Evolutionary conservation across 495 filamentous ascomycete genomes (phyloP).

Genomic region (Podospora fimiseda): DNA sequence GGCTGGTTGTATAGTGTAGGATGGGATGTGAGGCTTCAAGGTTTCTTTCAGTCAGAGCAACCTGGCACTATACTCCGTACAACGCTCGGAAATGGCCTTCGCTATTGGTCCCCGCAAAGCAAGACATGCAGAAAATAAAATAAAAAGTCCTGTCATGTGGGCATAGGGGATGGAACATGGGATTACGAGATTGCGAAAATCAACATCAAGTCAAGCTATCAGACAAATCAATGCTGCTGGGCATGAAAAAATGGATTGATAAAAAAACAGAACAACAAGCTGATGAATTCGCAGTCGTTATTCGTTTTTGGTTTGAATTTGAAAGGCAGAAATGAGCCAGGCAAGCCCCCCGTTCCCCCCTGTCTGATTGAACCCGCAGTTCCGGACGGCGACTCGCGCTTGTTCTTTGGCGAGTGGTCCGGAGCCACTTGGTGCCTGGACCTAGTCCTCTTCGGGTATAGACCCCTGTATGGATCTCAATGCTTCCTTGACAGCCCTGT

Average conservation of each 20-base stretch:
- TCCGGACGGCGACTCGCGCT: conserved; percentile 1
- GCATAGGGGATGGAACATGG: not conserved
- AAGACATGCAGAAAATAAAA: not conserved
- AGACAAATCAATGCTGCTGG: too few relatives aligned
- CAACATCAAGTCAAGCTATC: too few relatives aligned
- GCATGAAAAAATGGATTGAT: too few relatives aligned
- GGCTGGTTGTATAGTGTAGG: too few relatives aligned
- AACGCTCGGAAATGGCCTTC: not conserved
- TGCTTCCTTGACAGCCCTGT: not conserved
- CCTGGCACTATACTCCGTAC: not conserved
- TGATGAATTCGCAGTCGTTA: conserved; percentile 1
- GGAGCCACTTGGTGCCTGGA: conserved; percentile 8
- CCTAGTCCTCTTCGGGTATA: conserved; percentile 2
- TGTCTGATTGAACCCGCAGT: conserved; percentile 1
- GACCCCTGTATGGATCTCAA: not conserved
- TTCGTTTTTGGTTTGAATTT: not conserved
- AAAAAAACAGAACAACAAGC: not conserved
- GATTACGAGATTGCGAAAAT: not conserved
- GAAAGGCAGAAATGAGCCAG: not conserved
- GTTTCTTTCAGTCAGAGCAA: too few relatives aligned
- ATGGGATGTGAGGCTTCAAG: too few relatives aligned
- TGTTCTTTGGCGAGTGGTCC: conserved; percentile 5
- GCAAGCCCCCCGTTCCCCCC: not conserved
- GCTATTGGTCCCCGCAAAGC: not conserved
- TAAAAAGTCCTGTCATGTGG: not conserved